These are phyloP conservation scores for Dothistroma pini DNA, from an alignment of 2,329 filamentous ascomycete genomes.

Conservation along the genomic window DNA sequence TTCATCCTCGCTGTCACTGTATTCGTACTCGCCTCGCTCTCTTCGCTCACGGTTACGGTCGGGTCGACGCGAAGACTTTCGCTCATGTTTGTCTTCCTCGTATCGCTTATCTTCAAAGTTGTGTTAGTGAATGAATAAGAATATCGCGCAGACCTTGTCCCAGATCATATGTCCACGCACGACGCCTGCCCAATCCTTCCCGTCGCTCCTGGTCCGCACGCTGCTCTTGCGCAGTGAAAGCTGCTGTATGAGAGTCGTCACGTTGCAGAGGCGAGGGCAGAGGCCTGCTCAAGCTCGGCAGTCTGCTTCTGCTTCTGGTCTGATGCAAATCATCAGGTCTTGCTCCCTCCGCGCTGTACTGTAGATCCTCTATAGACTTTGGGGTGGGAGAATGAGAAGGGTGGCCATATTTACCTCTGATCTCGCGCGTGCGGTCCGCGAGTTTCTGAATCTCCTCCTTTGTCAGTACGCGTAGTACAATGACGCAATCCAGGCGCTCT, in stretches of 20 bases:
- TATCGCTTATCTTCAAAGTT: conserved; percentile 29
- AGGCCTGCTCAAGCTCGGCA: conserved; percentile 13
- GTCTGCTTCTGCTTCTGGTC: conserved; percentile 1
- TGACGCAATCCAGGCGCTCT: conserved; percentile 88
- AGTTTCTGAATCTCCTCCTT: conserved; percentile 89
- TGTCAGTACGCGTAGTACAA: conserved; percentile 80
- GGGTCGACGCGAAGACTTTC: conserved; percentile 26
- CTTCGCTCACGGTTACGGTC: conserved; percentile 29
- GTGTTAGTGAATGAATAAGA: conserved; percentile 21
- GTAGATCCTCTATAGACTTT: neutral
- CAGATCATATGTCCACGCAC: conserved; percentile 11
- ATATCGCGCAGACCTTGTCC: conserved; percentile 11
- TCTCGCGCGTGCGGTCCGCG: conserved; percentile 72
- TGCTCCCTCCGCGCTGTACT: conserved; percentile 1
- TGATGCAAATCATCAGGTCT: conserved; percentile 4
- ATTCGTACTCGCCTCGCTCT: conserved; percentile 34
- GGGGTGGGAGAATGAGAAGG: conserved; percentile 11
- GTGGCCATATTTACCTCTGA: conserved; percentile 55
- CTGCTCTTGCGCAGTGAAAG: conserved; percentile 16
- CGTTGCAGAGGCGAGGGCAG: conserved; percentile 15
- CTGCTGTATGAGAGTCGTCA: conserved; percentile 17
- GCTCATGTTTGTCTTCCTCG: conserved; percentile 31
- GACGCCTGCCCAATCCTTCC: conserved; percentile 6
- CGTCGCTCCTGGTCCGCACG: conserved; percentile 15
- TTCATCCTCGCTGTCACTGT: conserved; percentile 35